phyloP scores from a whole-genome alignment of 352 stramenopile genomes.

The Thalassiosira exigua region DNA sequence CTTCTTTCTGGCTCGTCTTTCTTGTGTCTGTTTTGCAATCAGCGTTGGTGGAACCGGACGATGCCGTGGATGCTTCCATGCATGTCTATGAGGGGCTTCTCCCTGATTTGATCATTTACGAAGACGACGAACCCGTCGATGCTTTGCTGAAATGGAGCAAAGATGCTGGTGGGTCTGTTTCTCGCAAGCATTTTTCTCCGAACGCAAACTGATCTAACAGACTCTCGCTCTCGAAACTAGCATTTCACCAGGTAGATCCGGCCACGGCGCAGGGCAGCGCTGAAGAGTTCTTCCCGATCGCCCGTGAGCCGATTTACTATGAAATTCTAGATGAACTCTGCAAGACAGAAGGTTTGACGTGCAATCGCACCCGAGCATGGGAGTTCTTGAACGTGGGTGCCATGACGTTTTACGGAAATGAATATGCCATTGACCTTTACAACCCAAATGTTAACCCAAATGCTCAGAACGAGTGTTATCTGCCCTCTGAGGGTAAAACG shows the following conservation, averaged over 20 bases:
- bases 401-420: conserved; percentile 55
- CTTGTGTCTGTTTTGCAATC: conserved; percentile 54
- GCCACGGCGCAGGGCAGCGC: neutral
- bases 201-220: no score
- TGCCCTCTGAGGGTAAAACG: conserved; percentile 15
- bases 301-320: conserved; percentile 55
- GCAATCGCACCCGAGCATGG: conserved; percentile 51
- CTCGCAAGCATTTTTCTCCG: no score
- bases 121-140: conserved; percentile 64
- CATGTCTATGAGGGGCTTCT: conserved; percentile 60
- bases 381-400: conserved; percentile 57
- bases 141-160: conserved; percentile 63
- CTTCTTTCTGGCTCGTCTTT: conserved; percentile 34
- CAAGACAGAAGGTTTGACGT: conserved; percentile 36
- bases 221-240: no score
- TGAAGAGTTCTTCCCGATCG: conserved; percentile 38
- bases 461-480: conserved; percentile 32
- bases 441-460: conserved; percentile 57
- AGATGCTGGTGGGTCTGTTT: no score
- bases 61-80: conserved; percentile 50
- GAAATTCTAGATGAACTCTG: conserved; percentile 65
- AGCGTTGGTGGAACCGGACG: conserved; percentile 54
- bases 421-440: conserved; percentile 59
- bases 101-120: conserved; percentile 57
- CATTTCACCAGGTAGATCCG: neutral